These are phyloP conservation scores for Panaeolus cyanescens DNA, from an alignment of 768 basidiomycete genomes.

Conservation along the genomic window DNA sequence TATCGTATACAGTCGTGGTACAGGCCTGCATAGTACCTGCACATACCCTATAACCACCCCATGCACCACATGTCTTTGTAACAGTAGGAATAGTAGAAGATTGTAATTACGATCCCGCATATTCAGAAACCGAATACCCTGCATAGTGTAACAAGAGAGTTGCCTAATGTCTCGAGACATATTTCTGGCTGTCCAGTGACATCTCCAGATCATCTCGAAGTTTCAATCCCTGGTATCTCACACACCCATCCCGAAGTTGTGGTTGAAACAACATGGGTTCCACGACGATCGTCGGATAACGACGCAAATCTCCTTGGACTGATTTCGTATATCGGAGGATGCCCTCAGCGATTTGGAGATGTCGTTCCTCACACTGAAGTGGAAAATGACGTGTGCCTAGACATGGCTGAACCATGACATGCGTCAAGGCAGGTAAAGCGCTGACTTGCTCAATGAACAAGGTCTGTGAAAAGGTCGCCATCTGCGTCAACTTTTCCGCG, in stretches of 20 bases:
- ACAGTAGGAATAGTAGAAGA: neutral
- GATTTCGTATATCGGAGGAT: neutral
- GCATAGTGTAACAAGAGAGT: too few relatives aligned
- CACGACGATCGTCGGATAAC: neutral
- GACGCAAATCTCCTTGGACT: neutral
- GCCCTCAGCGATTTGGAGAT: neutral
- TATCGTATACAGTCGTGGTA: neutral
- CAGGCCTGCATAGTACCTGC: neutral
- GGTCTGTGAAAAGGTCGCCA: neutral
- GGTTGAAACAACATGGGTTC: neutral
- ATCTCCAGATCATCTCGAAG: neutral
- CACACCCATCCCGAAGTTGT: neutral
- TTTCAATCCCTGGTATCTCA: neutral
- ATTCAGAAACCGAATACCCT: too few relatives aligned
- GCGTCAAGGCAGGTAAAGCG: neutral
- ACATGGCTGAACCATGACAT: neutral
- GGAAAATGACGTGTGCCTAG: neutral
- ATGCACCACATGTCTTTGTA: neutral
- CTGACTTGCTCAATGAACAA: neutral
- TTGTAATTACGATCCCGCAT: neutral
- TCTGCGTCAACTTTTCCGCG: neutral
- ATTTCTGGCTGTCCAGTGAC: neutral
- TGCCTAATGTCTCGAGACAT: neutral
- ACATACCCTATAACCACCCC: neutral
- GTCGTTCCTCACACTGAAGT: neutral